These are phyloP conservation scores for Alloascoidea hylecoeti DNA, from an alignment of 805 yeast genomes.

Conservation along the genomic window DNA sequence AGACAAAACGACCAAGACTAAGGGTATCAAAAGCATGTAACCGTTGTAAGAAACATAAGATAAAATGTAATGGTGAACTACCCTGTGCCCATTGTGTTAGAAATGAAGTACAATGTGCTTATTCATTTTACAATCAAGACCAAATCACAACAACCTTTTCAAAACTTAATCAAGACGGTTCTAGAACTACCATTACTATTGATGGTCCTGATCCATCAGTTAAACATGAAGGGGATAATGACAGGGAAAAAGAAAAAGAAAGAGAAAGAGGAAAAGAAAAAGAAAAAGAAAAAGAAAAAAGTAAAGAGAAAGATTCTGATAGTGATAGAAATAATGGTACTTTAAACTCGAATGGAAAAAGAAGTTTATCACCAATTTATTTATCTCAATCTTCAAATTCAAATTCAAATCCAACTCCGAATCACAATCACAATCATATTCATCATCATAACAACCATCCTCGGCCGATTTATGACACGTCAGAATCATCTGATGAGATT, in stretches of 20 bases:
- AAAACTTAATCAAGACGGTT: background rate
- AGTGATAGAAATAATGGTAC: background rate
- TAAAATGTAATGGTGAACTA: slow-evolving; percentile 37
- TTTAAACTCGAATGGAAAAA: background rate
- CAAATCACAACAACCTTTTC: background rate
- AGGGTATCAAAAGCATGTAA: slow-evolving; percentile 42
- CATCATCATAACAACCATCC: too few relatives aligned
- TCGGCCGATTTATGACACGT: too few relatives aligned
- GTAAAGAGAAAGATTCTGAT: background rate
- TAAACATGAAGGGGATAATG: background rate
- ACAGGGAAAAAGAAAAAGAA: background rate
- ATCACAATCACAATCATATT: background rate
- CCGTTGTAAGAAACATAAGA: slow-evolving; percentile 38
- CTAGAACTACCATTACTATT: background rate
- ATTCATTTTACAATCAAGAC: slow-evolving; percentile 2
- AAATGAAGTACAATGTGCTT: slow-evolving; percentile 11
- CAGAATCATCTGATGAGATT: background rate
- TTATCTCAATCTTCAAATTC: background rate
- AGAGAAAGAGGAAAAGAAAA: background rate
- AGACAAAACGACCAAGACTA: slow-evolving; percentile 10
- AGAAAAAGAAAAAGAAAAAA: background rate
- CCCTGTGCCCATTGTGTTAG: slow-evolving; percentile 36
- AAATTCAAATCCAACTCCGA: background rate
- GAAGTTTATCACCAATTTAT: background rate
- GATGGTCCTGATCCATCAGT: background rate